Base-by-base conservation (phyloP, 1,139 yeast species). In the Trichomonascaceae sp. region DNA sequence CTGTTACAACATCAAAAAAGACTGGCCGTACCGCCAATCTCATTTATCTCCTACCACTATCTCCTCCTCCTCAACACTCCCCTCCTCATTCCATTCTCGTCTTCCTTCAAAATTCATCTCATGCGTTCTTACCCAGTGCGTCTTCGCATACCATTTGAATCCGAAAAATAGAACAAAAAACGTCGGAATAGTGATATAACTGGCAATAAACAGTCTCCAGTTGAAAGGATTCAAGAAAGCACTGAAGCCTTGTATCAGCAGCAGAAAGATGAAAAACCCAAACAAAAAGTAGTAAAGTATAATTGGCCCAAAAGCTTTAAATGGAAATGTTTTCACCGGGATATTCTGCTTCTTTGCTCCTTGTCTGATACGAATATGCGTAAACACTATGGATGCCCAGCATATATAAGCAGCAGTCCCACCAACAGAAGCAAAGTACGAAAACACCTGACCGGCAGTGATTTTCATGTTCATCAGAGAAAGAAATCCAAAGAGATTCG, bases 401-500 rank as follows among this genome's bases (percentile, higher is more conserved):
- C 55, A 54, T 32, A 53, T 53, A 20, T 53, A 53, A 17, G 56
- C 56, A 8, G 56, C 56, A 20, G 56, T 53, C 5, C 56, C 56
- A 2, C 56, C 56, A 3, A 53, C 56, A 1, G 56, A 50, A 10
- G 49, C 30, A 32, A 53, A 24, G 41, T 53, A 53, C 36, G 41
- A 43, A 43, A 53, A 53, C 8, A 53, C 56, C 36, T 38, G 18
- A 4, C 56, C 56, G 20, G 52, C 54, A 22, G 43, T n/a, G 13
- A 53, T 52, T 20, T 52, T 52, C 17, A 53, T 38, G 39, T 53
- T 53, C 56, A 53, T 53, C 19, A 53, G 32, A 1, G 56, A 53
- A 15, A 53, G 19, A 19, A 53, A 53, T n/a, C 56, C 56, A 43
- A 46, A 53, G 6, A 53, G 20, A 20, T 53, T 53, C 9, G 56